These are phyloP conservation scores for Yamadazyma triangularis DNA, from an alignment of 1,139 yeast genomes.

Conservation along the genomic window DNA sequence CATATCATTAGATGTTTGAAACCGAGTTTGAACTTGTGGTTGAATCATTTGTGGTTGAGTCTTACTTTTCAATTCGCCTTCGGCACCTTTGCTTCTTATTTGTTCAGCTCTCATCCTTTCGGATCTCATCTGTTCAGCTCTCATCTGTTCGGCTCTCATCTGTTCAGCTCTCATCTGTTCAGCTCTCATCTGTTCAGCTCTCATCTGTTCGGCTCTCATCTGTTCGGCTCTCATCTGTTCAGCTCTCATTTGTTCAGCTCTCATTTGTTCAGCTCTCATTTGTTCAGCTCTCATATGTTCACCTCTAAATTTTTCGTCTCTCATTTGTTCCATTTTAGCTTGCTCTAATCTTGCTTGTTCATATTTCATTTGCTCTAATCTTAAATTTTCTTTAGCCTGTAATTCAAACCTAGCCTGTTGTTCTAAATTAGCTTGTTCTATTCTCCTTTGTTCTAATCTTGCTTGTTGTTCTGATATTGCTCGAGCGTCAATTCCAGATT, in stretches of 20 bases:
- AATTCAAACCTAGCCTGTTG: slow-evolving; percentile 3
- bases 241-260: slow-evolving; percentile 1
- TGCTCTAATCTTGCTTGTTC: slow-evolving; percentile 5
- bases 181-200: slow-evolving; percentile 4
- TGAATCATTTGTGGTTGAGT: no score
- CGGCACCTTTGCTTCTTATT: no score
- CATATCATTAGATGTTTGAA: not conserved
- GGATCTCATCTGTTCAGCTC: slow-evolving; percentile 1
- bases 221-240: slow-evolving; percentile 2
- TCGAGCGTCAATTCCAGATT: slow-evolving; percentile 2
- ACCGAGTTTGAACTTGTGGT: slow-evolving; percentile 6
- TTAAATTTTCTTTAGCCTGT: not conserved
- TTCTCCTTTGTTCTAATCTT: slow-evolving; percentile 4
- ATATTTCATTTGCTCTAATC: not conserved
- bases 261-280: slow-evolving; percentile 6
- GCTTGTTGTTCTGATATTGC: slow-evolving; percentile 7
- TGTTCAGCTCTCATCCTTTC: no score
- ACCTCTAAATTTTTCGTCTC: no score
- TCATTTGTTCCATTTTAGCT: slow-evolving; percentile 4
- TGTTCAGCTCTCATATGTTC: no score
- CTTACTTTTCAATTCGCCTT: slow-evolving; percentile 1
- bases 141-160: slow-evolving; percentile 1
- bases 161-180: slow-evolving; percentile 2
- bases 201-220: slow-evolving; percentile 6
- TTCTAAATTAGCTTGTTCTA: slow-evolving; percentile 4